Base-by-base conservation (phyloP, 805 yeast species). In the Ogataea sp. region DNA sequence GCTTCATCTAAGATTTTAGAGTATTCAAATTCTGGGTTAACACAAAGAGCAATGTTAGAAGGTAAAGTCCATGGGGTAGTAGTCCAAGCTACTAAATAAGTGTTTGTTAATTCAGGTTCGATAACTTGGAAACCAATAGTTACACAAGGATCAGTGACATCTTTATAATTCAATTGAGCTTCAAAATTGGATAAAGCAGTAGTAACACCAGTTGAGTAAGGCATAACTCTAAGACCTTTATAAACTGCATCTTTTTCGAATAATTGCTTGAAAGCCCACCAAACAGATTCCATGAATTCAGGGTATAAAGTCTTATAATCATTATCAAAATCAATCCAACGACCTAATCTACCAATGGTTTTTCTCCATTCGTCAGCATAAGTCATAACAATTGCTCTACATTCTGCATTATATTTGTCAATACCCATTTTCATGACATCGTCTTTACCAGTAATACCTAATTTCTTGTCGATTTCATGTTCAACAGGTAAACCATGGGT, bases 31-130 rank as follows among this genome's bases (percentile, higher is more conserved):
- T 78, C 75, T 39, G 96, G 94, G 67, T 93, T 76, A 34, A 93
- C 97, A 56, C 95, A 89, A 45, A 93, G 73, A 13, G 89, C 90
- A 59, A 93, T 66, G 62, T 93, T 90, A 23, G 96, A 84, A 32
- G 98, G 98, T 58, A 93, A 71, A 37, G 99, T 94, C 99, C 99
- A 93, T 39, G 99, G 99, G 20, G 99, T 93, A 44, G 99, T 93
- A 34, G 99, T 93, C 99, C 99, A 93, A 9, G 97, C 97, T 30
- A 93, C 89, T 49, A 93, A 70, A 48, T 75, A 69, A 39, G 95
- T 85, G 54, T 83, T 78, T 47, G 86, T 88, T 17, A 29, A n/a
- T 55, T 89, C 94, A 24, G n/a, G 24, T 45, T 78, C 84, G 25
- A 73, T 67, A 41, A 85, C 68, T 46, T 85, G 84, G 73, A 93